Evolutionary conservation across 2,329 filamentous ascomycete genomes (phyloP).

Genomic region (Arthrinium puccinioides): DNA sequence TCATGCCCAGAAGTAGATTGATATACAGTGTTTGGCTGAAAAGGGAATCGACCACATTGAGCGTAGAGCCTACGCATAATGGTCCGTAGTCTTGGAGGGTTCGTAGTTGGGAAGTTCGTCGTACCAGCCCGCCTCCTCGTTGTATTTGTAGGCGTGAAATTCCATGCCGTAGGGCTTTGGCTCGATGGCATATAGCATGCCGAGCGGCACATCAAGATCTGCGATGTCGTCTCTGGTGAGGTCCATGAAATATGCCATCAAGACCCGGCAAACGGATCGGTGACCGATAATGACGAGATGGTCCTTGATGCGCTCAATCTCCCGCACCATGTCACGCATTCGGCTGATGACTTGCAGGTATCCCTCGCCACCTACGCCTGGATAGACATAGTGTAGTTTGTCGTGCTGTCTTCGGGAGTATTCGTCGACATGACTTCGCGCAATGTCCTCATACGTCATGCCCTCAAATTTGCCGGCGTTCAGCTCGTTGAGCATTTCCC

Average conservation of each 20-base stretch:
- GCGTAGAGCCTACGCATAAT: constrained; percentile 26
- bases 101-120: constrained; percentile 80
- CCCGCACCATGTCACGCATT: constrained; percentile 88
- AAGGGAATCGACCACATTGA: no score
- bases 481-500: constrained; percentile 96
- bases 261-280: constrained; percentile 81
- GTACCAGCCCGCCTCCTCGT: constrained; percentile 71
- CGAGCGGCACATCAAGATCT: constrained; percentile 86
- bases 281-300: constrained; percentile 90
- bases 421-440: constrained; percentile 69
- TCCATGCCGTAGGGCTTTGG: constrained; percentile 97
- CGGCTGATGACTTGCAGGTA: constrained; percentile 97
- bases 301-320: constrained; percentile 95
- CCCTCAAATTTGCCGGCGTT: constrained; percentile 92
- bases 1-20: no score
- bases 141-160: constrained; percentile 92
- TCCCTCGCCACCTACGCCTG: constrained; percentile 89
- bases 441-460: constrained; percentile 89
- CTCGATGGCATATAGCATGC: constrained; percentile 90
- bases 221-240: constrained; percentile 86
- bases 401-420: constrained; percentile 72
- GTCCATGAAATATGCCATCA: constrained; percentile 96
- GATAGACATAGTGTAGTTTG: constrained; percentile 95
- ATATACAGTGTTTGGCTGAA: no score
- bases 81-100: constrained; percentile 51